These are phyloP conservation scores for Kwoniella mangroviensis DNA, from an alignment of 768 basidiomycete genomes.

Conservation along the genomic window DNA sequence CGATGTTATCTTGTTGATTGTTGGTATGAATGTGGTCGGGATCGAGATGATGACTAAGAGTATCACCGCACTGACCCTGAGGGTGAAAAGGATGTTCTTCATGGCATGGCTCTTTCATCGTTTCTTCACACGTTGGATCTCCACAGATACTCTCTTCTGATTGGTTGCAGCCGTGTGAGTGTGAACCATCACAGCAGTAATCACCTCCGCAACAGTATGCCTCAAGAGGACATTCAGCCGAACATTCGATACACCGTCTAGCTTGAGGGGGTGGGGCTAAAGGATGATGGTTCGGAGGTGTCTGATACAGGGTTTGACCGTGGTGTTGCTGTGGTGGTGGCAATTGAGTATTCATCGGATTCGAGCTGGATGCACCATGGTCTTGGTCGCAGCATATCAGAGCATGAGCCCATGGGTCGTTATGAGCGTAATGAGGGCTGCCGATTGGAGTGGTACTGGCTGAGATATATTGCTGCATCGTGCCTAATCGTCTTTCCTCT, in stretches of 20 bases:
- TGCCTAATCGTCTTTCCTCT: background rate
- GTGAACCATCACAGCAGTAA: slow-evolving; percentile 21
- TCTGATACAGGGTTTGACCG: slow-evolving; percentile 2
- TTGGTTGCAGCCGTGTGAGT: slow-evolving; percentile 7
- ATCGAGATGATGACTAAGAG: slow-evolving; percentile 1
- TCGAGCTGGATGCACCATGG: slow-evolving; percentile 44
- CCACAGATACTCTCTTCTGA: slow-evolving; percentile 30
- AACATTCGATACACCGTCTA: background rate
- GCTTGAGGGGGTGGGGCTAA: background rate
- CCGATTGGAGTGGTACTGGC: slow-evolving; percentile 3
- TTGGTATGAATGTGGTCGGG: background rate
- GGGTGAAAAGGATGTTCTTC: slow-evolving; percentile 15
- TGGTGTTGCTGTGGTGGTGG: slow-evolving; percentile 8
- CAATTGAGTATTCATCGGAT: slow-evolving; percentile 5
- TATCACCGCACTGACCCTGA: background rate
- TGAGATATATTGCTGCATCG: slow-evolving; percentile 5
- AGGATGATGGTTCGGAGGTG: background rate
- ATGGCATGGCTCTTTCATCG: slow-evolving; percentile 9
- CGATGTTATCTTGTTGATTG: background rate
- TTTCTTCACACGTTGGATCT: slow-evolving; percentile 30
- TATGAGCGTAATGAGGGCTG: slow-evolving; percentile 16
- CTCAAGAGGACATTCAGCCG: slow-evolving; percentile 23
- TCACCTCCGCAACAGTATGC: slow-evolving; percentile 34
- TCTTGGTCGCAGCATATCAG: slow-evolving; percentile 49
- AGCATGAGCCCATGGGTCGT: slow-evolving; percentile 47